These are phyloP conservation scores for Acanthamoeba divionensis DNA, from an alignment of 208 protist species.

Conservation along the genomic window DNA sequence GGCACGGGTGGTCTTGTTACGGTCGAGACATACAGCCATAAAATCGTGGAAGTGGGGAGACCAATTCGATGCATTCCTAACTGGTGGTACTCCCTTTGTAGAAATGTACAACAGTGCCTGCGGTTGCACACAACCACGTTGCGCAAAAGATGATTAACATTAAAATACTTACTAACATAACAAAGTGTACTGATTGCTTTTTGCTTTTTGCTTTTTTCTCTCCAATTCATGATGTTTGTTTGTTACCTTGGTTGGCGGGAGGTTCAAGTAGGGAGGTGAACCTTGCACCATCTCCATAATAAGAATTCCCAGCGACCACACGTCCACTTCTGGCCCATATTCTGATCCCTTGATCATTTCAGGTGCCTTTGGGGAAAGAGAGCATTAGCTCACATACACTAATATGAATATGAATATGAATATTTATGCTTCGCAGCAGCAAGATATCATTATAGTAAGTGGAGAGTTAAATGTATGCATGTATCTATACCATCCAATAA, in stretches of 20 bases:
- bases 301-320: conserved; percentile 65
- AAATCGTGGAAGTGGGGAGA: background rate
- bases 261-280: background rate
- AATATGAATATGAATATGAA: background rate
- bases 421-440: background rate
- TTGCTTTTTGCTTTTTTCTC: too few relatives aligned
- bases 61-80: conserved; percentile 7
- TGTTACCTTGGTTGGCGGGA: conserved; percentile 1
- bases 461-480: background rate
- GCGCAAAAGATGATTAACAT: too few relatives aligned
- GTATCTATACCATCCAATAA: conserved; percentile 78
- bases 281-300: conserved; percentile 52
- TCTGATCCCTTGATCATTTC: conserved; percentile 64
- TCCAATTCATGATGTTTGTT: background rate
- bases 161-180: too few relatives aligned
- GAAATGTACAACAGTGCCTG: conserved; percentile 47
- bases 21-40: background rate
- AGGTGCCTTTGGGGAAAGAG: background rate
- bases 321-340: conserved; percentile 70
- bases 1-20: background rate
- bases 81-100: conserved; percentile 18
- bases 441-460: background rate
- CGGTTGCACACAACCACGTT: too few relatives aligned
- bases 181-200: too few relatives aligned
- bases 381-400: conserved; percentile 31